phyloP scores from a whole-genome alignment of 2,329 filamentous ascomycete genomes.

The Aspergillus sp. region DNA sequence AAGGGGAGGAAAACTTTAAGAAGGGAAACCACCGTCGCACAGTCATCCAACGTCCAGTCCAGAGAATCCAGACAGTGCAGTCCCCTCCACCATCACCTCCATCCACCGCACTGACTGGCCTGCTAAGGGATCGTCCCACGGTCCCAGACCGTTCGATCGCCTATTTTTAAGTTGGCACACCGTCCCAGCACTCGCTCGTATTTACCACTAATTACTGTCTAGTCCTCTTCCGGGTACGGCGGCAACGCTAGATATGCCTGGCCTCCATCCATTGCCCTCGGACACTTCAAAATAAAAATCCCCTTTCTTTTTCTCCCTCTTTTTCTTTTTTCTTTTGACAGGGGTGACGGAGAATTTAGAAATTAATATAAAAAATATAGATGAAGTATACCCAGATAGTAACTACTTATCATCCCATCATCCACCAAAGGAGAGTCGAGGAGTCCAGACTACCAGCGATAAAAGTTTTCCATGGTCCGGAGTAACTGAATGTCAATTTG shows the following conservation, averaged over 20 bases:
- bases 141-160: constrained; percentile 27
- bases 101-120: constrained; percentile 17
- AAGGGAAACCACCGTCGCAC: background rate
- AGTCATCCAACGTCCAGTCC: background rate
- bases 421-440: too few species aligned
- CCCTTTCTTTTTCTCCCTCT: too few species aligned
- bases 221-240: constrained; percentile 17
- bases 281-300: too few species aligned
- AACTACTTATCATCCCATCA: too few species aligned
- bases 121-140: constrained; percentile 20
- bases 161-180: constrained; percentile 22
- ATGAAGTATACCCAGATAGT: background rate
- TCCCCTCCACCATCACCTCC: constrained; percentile 5
- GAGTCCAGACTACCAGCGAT: too few species aligned
- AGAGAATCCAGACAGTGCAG: background rate
- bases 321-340: too few species aligned
- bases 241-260: constrained; percentile 10
- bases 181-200: constrained; percentile 10
- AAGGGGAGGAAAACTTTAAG: background rate
- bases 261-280: background rate
- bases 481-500: background rate
- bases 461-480: background rate
- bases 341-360: background rate
- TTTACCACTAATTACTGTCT: constrained; percentile 15
- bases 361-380: background rate